Conservation (phyloP, 371 early-diverging fungal species). For the Apophysomyces trapeziformis region DNA sequence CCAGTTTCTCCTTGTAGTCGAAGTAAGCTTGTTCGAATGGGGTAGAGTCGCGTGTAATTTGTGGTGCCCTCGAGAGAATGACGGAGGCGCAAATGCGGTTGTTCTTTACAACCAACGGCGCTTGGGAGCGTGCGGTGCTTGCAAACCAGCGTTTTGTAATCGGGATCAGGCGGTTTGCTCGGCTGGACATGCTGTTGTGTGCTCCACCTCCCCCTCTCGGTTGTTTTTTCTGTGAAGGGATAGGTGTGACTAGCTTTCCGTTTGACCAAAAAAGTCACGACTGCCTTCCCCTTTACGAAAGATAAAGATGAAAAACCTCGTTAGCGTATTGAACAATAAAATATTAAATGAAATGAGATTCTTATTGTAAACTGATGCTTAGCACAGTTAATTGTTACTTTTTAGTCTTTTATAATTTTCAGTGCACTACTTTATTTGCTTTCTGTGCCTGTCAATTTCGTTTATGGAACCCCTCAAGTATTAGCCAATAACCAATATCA, state of each 20-base stretch:
- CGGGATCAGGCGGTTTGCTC: constrained; percentile 6
- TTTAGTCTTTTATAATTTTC: too few species aligned
- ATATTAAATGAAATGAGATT: too few species aligned
- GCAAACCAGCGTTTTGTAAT: constrained; percentile 4
- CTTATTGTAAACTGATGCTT: too few species aligned
- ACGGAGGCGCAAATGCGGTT: constrained; percentile 68
- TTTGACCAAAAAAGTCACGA: too few species aligned
- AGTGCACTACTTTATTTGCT: too few species aligned
- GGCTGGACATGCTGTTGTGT: constrained; percentile 7
- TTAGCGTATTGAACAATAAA: too few species aligned
- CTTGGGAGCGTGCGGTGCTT: not conserved
- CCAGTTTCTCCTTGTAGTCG: constrained; percentile 73
- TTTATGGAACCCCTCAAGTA: too few species aligned
- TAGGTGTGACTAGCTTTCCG: not conserved
- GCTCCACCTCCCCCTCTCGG: not conserved
- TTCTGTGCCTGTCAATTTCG: too few species aligned
- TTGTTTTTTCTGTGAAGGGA: not conserved
- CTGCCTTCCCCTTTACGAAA: too few species aligned
- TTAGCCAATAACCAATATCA: too few species aligned
- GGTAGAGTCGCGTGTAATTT: constrained; percentile 72
- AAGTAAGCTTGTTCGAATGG: constrained; percentile 81
- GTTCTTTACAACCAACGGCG: constrained; percentile 38
- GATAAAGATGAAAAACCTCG: too few species aligned
- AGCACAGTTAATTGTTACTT: too few species aligned
- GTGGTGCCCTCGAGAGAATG: constrained; percentile 81